Base-by-base conservation (phyloP, 108 stramenopile genomes). In the Pseudonitzschia multiseries region DNA sequence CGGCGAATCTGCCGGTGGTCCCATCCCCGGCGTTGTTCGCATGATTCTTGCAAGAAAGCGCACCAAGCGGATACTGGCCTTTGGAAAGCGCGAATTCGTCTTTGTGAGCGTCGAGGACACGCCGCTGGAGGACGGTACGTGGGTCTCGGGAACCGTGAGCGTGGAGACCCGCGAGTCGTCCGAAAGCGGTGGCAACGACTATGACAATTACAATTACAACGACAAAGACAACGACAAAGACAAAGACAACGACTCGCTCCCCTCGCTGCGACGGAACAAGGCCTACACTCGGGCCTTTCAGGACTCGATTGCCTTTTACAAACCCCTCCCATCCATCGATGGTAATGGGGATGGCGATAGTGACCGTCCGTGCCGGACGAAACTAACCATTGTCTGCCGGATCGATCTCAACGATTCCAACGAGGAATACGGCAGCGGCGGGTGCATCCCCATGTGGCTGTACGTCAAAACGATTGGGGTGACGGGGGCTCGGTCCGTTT, bases 231-330 rank as follows among this genome's bases (percentile, higher is more conserved):
- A 14, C 24, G 26, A 15, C 53, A 54, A 24, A 8, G 24, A 15
- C 53, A 54, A 15, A 8, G 53, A 15, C n/a, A 24, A 54, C 61
- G 61, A 3, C 46, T 12, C 36, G 24, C 22, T 21, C 12, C 53
- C 53, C 24, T 59, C 26, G 17, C 36, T 0, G n/a, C 36, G 18
- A n/a, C 40, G 32, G 5, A 32, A 62, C 32, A 62, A 62, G 29
- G 14, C 26, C 61, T 62, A 62, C 14, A 62, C 40, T 0, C 1
- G 61, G n/a, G 32, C 61, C 61, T 89, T 84, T 81, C 88, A 89
- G 73, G 88, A 89, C 74, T 85, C 84, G 22, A 83, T 89, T 44
- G 88, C 88, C 27, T 86, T 89, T 75, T 89, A 89, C 65, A 83
- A 86, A 57, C 77, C 79, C 5, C 4, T 85, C 18, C 28, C 61